Base-by-base conservation (phyloP, 306 rosid genomes). In the Lupinus albus region DNA sequence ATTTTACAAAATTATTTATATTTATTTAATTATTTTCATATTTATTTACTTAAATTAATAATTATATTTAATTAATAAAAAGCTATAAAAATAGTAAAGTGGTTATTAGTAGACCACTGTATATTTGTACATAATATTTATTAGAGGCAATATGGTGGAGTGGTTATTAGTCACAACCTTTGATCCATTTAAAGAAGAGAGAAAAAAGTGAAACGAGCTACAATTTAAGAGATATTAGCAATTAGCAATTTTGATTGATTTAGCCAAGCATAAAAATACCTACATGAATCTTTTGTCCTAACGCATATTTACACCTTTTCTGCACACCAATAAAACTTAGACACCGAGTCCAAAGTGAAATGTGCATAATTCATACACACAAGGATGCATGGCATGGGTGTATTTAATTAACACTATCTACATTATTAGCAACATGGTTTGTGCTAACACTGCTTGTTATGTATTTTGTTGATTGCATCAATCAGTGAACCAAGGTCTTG, bases 401-500 rank as follows among this genome's bases (percentile, higher is more conserved):
- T 45, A 2, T 48, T n/a, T 18, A 55, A 25, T 1, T 11, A 13
- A 13, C 11, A 6, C 1, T 3, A 21, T 8, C 11, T 41, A 32
- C 39, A 61, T 20, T 0, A 21, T 4, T 0, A 25, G 30, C 30
- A 25, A 25, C 30, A 25, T 25, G 30, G 30, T 25, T 25, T 25
- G 30, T 25, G 30, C 2, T 39, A 48, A 76, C 75, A 46, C 33
- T 53, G n/a, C 39, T 45, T 48, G 25, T 59, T 33, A 4, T 59
- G 25, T 54, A 14, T 55, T 32, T 72, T 61, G 32, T 48, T 55
- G 55, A 53, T 47, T 46, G 57, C 11, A 36, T 67, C 42, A 30
- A 74, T 14, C 81, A 84, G 85, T 81, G 67, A 84, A 84, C 67
- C 85, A 81, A 81, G 88, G 85, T 21, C 64, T 84, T 28, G 84